Conservation (phyloP, 768 basidiomycete species). For the Gelatoporia subvermispora region DNA sequence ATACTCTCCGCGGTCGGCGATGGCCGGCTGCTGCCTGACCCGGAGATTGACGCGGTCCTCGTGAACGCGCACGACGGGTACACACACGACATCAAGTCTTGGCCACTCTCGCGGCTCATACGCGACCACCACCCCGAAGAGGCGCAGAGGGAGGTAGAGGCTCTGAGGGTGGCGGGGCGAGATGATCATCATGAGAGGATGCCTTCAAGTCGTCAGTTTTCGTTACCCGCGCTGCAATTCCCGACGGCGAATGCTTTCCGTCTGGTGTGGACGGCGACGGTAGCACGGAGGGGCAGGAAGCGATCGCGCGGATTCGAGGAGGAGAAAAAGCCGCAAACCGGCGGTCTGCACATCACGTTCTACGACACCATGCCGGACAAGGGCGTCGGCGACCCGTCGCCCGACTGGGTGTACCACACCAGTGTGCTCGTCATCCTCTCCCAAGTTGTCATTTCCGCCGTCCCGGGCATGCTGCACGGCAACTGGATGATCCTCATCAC, state of each 20-base stretch:
- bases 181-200: too few species aligned
- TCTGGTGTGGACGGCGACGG: too few species aligned
- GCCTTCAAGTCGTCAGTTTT: too few species aligned
- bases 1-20: constrained; percentile 21
- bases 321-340: too few species aligned
- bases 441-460: constrained; percentile 25
- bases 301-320: too few species aligned
- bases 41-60: constrained; percentile 18
- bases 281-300: too few species aligned
- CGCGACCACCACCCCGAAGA: constrained; percentile 20
- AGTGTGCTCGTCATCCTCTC: constrained; percentile 20
- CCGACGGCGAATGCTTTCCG: too few species aligned
- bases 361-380: constrained; percentile 6
- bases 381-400: constrained; percentile 16
- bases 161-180: too few species aligned
- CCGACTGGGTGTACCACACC: constrained; percentile 25
- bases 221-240: too few species aligned
- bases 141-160: constrained; percentile 3
- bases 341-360: constrained; percentile 16
- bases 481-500: constrained; percentile 27
- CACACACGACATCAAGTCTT: constrained; percentile 20
- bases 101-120: constrained; percentile 26
- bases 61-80: constrained; percentile 23
- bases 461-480: constrained; percentile 21
- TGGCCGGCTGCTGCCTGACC: constrained; percentile 23